A percentile compares a stretch with the other conserved stretches of the same genome.
Evolutionary conservation across 202 grass and related monocot species (phyloP).

Genomic region (Hordeum pubiflorum): DNA sequence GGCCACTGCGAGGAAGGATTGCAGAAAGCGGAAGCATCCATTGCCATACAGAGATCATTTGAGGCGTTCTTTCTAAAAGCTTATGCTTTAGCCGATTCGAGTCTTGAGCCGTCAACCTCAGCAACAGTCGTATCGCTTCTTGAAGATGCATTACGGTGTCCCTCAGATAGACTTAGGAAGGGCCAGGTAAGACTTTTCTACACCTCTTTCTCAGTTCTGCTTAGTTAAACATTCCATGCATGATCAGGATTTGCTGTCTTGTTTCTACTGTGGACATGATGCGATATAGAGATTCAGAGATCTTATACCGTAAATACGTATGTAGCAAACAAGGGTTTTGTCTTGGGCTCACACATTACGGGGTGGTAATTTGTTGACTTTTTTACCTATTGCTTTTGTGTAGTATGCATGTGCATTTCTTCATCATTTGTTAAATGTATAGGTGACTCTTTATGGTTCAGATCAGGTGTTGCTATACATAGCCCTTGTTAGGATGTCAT

Average conservation of each 20-base stretch:
- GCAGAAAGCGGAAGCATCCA: conserved; percentile 88
- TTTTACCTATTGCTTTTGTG: neutral
- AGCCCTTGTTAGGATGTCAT: conserved; percentile 25
- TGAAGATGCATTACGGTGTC: conserved; percentile 88
- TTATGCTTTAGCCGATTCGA: conserved; percentile 92
- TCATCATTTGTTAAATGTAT: conserved; percentile 16
- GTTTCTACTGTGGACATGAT: conserved; percentile 2
- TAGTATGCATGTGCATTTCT: conserved; percentile 11
- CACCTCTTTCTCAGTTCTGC: conserved; percentile 11
- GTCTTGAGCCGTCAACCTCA: conserved; percentile 77
- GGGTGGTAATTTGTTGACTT: conserved; percentile 2
- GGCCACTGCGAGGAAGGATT: conserved; percentile 95
- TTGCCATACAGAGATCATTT: conserved; percentile 90
- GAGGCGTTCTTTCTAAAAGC: conserved; percentile 99
- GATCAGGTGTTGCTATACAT: conserved; percentile 22
- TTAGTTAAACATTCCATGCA: neutral
- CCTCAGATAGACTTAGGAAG: conserved; percentile 96
- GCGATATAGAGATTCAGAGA: neutral
- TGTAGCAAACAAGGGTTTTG: neutral
- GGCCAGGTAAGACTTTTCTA: conserved; percentile 53
- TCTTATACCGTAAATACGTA: neutral
- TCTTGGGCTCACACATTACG: neutral
- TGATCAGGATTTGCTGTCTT: neutral
- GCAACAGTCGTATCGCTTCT: conserved; percentile 86
- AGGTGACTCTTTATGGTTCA: conserved; percentile 8